Conservation (phyloP, 768 basidiomycete genomes). For the Gymnopilus junonius region DNA sequence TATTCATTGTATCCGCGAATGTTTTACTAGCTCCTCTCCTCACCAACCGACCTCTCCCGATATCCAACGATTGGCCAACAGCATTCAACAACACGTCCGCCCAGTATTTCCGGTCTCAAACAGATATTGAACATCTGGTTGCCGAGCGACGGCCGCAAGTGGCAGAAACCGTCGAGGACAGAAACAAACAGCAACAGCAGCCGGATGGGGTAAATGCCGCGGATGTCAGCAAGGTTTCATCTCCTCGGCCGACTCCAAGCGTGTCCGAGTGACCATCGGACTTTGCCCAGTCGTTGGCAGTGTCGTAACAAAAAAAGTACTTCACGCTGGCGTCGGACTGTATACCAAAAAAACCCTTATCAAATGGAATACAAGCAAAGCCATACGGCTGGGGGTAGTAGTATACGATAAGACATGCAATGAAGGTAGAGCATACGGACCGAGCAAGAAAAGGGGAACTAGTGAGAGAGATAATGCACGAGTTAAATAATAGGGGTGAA, state of each 20-base stretch:
- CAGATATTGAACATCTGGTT: conserved; percentile 11
- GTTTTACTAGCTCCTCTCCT: conserved; percentile 50
- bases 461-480: conserved; percentile 26
- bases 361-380: conserved; percentile 17
- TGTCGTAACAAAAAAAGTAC: not conserved
- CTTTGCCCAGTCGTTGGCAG: not conserved
- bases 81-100: conserved; percentile 73
- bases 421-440: conserved; percentile 27
- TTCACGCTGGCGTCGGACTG: not conserved
- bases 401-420: conserved; percentile 23
- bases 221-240: conserved; percentile 4
- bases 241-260: conserved; percentile 12
- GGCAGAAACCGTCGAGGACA: conserved; percentile 1
- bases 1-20: conserved; percentile 2
- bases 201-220: conserved; percentile 9
- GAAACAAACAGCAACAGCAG: not conserved
- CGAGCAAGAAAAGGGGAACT: conserved; percentile 23
- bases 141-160: not conserved
- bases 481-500: conserved; percentile 29
- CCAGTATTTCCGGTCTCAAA: conserved; percentile 41
- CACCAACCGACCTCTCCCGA: conserved; percentile 51
- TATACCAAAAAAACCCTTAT: conserved; percentile 22
- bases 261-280: conserved; percentile 9
- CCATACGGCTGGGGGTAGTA: conserved; percentile 14
- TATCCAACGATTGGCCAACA: conserved; percentile 51